Base-by-base conservation (phyloP, 2,329 filamentous ascomycete genomes). In the Ceratocystis ficicola region DNA sequence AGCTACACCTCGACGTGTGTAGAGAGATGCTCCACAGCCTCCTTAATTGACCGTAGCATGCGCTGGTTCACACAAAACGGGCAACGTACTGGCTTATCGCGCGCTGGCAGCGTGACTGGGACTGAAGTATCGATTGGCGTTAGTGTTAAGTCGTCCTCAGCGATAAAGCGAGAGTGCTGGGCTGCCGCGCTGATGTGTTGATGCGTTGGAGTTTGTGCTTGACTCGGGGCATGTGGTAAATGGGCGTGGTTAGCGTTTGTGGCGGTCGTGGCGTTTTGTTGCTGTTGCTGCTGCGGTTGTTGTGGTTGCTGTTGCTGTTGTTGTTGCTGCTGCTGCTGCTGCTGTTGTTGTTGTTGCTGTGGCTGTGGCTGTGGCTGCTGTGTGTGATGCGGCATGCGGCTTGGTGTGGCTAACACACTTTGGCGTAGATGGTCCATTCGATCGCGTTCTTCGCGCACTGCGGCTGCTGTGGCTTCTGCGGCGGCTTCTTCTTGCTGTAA, bases 61-160 rank as follows among this genome's bases (percentile, higher is more conserved):
- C 83, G 77, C 70, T 83, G 80, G 69, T 85, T 85, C 44, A 85
- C 78, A 68, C 83, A 85, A 69, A 83, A 85, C 0, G 83, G 83
- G 69, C 83, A 85, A 20, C 82, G 77, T 32, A 83, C 72, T 1
- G 82, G 81, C 22, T 77, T 73, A 44, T 84, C 80, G 41, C 76
- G 75, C 5, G 74, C 73, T 3, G 78, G 75, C 32, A 80, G 71
- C 6, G 80, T 78, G 3, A 74, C 77, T 17, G 78, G 78, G 3
- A 74, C 77, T 17, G 78, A 78, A 17, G 79, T 78, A 32, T 81
- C 77, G 61, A 83, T 83, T 1, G 82, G 81, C 2, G 81, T 83
- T 50, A 84, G 74, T 3, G 77, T 81, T 44, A 84, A 74, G 44
- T 82, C 78, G 3, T 68, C 72, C 8, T 69, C 71, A 12, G 70